Evolutionary conservation across 768 basidiomycete species (phyloP).

Genomic region (Termitomyces sp.): DNA sequence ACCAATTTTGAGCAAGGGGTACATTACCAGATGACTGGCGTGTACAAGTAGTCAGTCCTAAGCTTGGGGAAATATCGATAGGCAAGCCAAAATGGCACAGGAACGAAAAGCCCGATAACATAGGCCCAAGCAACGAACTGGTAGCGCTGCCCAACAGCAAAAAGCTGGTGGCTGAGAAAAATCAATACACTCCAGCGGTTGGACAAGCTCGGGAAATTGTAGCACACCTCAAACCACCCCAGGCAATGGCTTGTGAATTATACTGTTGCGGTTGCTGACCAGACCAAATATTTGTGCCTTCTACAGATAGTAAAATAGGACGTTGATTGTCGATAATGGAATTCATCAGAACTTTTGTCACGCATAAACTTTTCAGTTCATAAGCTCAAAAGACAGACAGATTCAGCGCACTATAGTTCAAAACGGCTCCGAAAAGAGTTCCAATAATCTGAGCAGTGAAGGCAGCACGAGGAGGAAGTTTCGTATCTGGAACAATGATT

Average conservation of each 20-base stretch:
- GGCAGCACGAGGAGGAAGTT: background rate
- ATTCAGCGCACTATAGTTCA: constrained; percentile 33
- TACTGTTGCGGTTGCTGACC: constrained; percentile 45
- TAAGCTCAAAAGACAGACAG: background rate
- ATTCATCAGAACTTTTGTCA: constrained; percentile 44
- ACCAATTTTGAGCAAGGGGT: background rate
- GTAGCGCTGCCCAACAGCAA: constrained; percentile 38
- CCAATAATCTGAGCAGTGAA: constrained; percentile 25
- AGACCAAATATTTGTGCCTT: constrained; percentile 51
- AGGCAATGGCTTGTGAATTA: constrained; percentile 46
- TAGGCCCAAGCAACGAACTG: constrained; percentile 45
- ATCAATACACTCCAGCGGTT: background rate
- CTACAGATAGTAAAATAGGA: constrained; percentile 43
- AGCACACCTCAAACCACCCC: constrained; percentile 38
- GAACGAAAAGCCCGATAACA: constrained; percentile 41
- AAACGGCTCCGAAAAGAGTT: constrained; percentile 39
- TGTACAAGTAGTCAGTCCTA: constrained; percentile 40
- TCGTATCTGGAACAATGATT: background rate
- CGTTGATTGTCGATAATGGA: constrained; percentile 47
- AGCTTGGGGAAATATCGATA: constrained; percentile 39
- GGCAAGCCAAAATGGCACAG: constrained; percentile 47
- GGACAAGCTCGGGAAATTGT: background rate
- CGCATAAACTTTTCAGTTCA: background rate
- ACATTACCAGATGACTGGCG: constrained; percentile 36
- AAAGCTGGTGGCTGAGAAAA: constrained; percentile 30